Evolutionary conservation across 768 basidiomycete genomes (phyloP), one percentile per base, ranked within the genome.

Genomic region (Dioszegia aurantiaca): DNA sequence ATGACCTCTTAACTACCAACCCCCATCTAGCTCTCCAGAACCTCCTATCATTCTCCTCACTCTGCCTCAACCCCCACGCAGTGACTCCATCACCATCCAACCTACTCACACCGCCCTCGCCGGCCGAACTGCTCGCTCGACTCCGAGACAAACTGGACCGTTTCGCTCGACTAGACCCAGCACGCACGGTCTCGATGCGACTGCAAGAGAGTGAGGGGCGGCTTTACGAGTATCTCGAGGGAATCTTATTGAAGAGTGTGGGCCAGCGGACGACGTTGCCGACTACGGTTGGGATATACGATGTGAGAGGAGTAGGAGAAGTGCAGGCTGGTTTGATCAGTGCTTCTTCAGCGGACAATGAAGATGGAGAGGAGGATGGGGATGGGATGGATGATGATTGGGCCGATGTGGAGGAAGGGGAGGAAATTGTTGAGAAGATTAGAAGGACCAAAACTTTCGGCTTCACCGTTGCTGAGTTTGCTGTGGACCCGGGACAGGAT

Each of bases 201-300:
- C 63, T 73, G 24, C 56, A 65, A 23, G 69, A 71, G 36, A 43
- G 58, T 11, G 75, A 76, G 55, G 69, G 75, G 12, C 62, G 62
- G 41, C 52, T 76, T 39, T 76, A 76, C 58, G 75, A 76, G 48
- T 76, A 73, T 30, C 61, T 76, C 1, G 75, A 76, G 55, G 75
- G 75, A 1, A 55, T 66, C 1, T 44, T 76, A 17, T 33, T 76
- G 24, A 56, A 71, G 21, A 63, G 65, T 47, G 60, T 70, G 4
- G 61, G 56, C 5, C 6, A 10, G 14, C 6, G 40, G 60, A 3
- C 33, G 28, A 1, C 37, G 49, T 26, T 62, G 21, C 63, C 67
- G 3, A 58, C 36, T 19, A 67, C 63, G n/a, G 26, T 71, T 9
- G 72, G 69, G 37, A 45, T 74, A 14, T 76, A 74, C 49, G 73